Evolutionary conservation across 78 protist species (phyloP), one percentile per base, ranked within the genome.

Genomic region (Planoprotostelium fungivorum): DNA sequence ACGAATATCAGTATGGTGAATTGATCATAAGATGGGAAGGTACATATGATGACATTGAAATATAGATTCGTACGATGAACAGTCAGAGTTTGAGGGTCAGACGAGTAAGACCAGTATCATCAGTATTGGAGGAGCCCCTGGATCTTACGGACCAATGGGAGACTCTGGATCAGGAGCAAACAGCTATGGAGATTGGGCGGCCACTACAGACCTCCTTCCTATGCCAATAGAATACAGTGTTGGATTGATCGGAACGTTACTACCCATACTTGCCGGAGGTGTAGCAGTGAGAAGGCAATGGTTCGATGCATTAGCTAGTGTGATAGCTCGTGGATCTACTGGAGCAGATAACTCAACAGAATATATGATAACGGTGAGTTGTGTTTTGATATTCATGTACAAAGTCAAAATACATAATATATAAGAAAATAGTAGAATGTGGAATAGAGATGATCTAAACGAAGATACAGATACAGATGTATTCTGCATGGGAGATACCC

Each of bases 111-210:
- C 31, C 16, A 5, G 73, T 5, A 51, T 51, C 16, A 5, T 51
- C 16, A 51, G 31, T 25, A 25, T 25, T 16, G 73, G 73, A 16
- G 73, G 73, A 51, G 73, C 73, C 16, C 73, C 73, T 51, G 73
- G 73, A 25, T 51, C 73, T 51, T 51, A 25, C 16, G 73, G 73
- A 51, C 73, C 73, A 25, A 5, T 25, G 73, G 31, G 5, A 16
- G 73, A 51, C 16, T 51, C 73, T 25, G 5, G 34, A 28, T 31
- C 85, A 35, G 88, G 31, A 34, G 34, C 38, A 9, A 35, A 38
- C 1, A 89, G 16, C 0, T 89, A 29, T 34, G 86, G 63, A 39
- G 91, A 83, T 0, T 89, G 91, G 91, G 86, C 91, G 1, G 1
- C 28, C 34, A 37, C 87, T 10, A n/a, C 73, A 29, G 91, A 89